phyloP scores from a whole-genome alignment of 2,329 filamentous ascomycete species.

The Stenocarpella maydis region DNA sequence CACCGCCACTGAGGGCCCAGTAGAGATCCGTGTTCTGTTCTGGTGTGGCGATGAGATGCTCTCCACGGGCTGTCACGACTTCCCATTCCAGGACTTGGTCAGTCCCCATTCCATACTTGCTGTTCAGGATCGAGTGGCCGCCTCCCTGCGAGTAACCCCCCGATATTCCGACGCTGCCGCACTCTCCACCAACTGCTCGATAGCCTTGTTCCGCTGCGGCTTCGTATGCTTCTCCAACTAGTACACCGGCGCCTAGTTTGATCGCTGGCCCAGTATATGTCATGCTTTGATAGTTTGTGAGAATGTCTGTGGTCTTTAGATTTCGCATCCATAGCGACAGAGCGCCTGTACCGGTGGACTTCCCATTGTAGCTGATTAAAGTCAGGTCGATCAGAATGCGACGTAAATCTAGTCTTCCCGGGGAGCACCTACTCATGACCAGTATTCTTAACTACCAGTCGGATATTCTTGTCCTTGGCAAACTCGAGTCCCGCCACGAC shows the following conservation, averaged over 20 bases:
- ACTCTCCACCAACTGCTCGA: constrained; percentile 57
- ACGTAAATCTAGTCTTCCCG: constrained; percentile 41
- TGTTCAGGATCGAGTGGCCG: constrained; percentile 60
- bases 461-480: constrained; percentile 47
- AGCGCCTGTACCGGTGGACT: constrained; percentile 37
- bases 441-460: constrained; percentile 53
- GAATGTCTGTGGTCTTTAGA: constrained; percentile 47
- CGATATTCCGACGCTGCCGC: constrained; percentile 55
- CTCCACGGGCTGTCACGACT: constrained; percentile 55
- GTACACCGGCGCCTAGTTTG: constrained; percentile 41
- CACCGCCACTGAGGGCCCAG: constrained; percentile 57
- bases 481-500: constrained; percentile 46
- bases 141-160: constrained; percentile 59
- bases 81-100: constrained; percentile 57
- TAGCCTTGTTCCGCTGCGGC: constrained; percentile 45
- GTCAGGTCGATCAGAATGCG: constrained; percentile 40
- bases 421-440: constrained; percentile 50
- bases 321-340: constrained; percentile 62
- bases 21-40: constrained; percentile 55
- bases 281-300: constrained; percentile 40
- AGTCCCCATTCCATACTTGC: constrained; percentile 56
- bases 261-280: constrained; percentile 40
- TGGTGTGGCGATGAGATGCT: constrained; percentile 49
- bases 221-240: constrained; percentile 40
- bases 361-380: constrained; percentile 52